Evolutionary conservation across 1,284 basidiomycete genomes (phyloP), one percentile per base, ranked within the genome.

Genomic region (Schizophyllum amplum): DNA sequence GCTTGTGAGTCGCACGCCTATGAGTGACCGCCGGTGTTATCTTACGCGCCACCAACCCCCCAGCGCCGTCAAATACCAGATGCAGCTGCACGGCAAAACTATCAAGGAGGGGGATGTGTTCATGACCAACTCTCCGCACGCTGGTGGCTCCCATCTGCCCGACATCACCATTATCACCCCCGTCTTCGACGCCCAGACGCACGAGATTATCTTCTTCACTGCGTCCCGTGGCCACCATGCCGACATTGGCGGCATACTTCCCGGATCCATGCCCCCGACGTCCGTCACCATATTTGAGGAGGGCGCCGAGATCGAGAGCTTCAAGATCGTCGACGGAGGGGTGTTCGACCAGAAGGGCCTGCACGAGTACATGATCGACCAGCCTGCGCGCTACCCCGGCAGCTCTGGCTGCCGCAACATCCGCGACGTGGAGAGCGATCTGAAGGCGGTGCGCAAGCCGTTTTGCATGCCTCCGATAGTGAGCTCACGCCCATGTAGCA

Each of bases 221-320:
- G 94, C 93, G 15, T 94, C 90, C 21, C 82, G 93, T 52, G 94
- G 90, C 0, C 90, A 92, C 66, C 90, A 96, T 69, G 92, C 93
- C 4, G 91, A 92, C 65, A 79, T 80, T 61, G 78, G 78, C 23
- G 77, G 77, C 17, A 78, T 80, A 62, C 77, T 93, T 5, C 91
- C 93, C 1, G 90, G 85, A 21, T 94, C 91, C 17, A 98, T 98
- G 95, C 95, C 95, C 0, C 92, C 95, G 0, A 94, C 90, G 0
- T 92, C 88, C 24, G 90, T 90, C 57, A 92, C 80, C 59, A 86
- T 98, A 53, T 94, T 88, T 62, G 91, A 99, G 68, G 96, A 99
- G 72, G 95, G 95, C 13, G 95, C 95, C 0, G 83, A 94, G 67
- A 92, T 98, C 59, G 81, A 86, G 60, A 91, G 89, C 65, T 94